phyloP scores from a whole-genome alignment of 2,329 filamentous ascomycete species.

The Talaromyces sp. region DNA sequence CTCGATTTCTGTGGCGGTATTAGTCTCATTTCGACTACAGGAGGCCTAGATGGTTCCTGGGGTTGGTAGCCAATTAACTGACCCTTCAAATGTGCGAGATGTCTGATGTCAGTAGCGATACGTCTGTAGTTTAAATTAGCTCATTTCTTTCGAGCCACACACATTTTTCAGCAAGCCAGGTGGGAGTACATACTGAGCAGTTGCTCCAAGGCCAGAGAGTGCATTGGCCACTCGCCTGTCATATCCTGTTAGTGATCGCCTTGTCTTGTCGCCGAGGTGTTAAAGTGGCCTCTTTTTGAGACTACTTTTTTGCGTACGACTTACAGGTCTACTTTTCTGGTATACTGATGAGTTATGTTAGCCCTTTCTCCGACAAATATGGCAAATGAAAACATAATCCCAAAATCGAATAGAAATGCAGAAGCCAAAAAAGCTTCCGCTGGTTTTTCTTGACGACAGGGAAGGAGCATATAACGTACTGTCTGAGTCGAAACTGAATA shows the following conservation, averaged over 20 bases:
- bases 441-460: neutral
- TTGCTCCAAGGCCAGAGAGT: slow-evolving; percentile 73
- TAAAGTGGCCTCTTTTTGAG: neutral
- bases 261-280: neutral
- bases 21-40: neutral
- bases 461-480: neutral
- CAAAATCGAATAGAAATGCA: too few relatives aligned
- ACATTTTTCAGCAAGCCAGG: neutral
- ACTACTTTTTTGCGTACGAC: neutral
- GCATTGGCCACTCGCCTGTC: slow-evolving; percentile 54
- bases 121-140: slow-evolving; percentile 29
- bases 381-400: neutral
- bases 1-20: slow-evolving; percentile 57
- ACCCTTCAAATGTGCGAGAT: slow-evolving; percentile 65
- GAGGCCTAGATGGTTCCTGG: neutral
- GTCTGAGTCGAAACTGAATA: slow-evolving; percentile 68
- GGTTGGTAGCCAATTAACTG: neutral
- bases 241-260: neutral
- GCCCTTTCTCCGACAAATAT: neutral
- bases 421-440: neutral
- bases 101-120: slow-evolving; percentile 63
- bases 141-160: neutral
- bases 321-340: slow-evolving; percentile 71
- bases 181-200: slow-evolving; percentile 49
- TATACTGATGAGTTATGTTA: slow-evolving; percentile 41